These are phyloP conservation scores for Williopsis jadinii DNA, from an alignment of 1,139 yeast species.

Conservation along the genomic window DNA sequence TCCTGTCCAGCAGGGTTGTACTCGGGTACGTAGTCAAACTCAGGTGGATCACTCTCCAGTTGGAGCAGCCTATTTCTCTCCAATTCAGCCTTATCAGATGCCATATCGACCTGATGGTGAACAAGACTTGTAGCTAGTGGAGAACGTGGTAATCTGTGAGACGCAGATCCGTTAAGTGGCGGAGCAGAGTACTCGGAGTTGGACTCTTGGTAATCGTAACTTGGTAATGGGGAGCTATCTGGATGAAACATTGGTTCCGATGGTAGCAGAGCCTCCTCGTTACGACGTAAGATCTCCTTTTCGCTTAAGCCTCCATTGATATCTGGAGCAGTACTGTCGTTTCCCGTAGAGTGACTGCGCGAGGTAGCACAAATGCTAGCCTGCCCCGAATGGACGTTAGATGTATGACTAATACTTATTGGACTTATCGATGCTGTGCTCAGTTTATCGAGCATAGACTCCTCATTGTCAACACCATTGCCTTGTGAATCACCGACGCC, in stretches of 20 bases:
- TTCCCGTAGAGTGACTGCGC: neutral
- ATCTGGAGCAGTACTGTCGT: slow-evolving; percentile 6
- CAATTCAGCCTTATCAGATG: slow-evolving; percentile 28
- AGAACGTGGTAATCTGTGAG: no score
- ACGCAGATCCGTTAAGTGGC: slow-evolving; percentile 1
- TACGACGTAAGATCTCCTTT: slow-evolving; percentile 45
- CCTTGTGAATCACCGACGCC: neutral
- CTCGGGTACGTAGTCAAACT: slow-evolving; percentile 23
- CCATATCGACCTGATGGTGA: no score
- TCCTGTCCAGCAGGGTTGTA: slow-evolving; percentile 8
- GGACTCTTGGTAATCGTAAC: slow-evolving; percentile 6
- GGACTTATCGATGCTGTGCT: slow-evolving; percentile 21
- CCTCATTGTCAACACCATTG: slow-evolving; percentile 4
- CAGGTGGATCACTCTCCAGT: slow-evolving; percentile 32
- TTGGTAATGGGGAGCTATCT: slow-evolving; percentile 15
- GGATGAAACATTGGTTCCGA: slow-evolving; percentile 39
- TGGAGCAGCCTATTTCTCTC: slow-evolving; percentile 26
- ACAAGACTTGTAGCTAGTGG: no score
- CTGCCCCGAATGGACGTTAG: no score
- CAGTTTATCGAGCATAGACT: slow-evolving; percentile 11
- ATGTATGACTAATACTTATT: slow-evolving; percentile 11
- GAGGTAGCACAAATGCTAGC: neutral
- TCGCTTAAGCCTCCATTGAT: slow-evolving; percentile 28
- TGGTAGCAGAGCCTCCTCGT: slow-evolving; percentile 54
- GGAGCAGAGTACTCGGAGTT: slow-evolving; percentile 9